These are phyloP conservation scores for Penicillium aurantiogriseum DNA, from an alignment of 2,329 filamentous ascomycete genomes.

Conservation along the genomic window DNA sequence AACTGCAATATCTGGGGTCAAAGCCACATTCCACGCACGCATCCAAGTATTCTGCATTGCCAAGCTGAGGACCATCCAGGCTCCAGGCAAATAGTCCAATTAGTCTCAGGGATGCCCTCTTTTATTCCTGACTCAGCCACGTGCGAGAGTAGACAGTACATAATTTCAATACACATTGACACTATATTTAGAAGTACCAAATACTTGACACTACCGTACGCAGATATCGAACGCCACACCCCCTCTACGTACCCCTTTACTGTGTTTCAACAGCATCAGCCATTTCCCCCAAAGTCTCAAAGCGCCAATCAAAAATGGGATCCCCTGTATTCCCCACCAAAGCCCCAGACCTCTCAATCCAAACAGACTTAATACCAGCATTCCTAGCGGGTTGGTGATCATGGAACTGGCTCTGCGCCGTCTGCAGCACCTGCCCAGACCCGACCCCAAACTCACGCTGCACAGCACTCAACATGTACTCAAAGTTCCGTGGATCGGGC, in stretches of 20 bases:
- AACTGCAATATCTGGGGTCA: not conserved
- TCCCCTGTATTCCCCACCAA: constrained; percentile 40
- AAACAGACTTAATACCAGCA: constrained; percentile 60
- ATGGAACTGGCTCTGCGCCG: constrained; percentile 64
- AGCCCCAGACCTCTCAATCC: constrained; percentile 56
- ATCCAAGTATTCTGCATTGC: not conserved
- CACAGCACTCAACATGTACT: constrained; percentile 59
- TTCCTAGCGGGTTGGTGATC: constrained; percentile 66
- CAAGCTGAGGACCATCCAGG: constrained; percentile 1
- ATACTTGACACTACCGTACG: not conserved
- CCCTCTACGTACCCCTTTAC: not conserved
- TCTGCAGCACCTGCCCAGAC: constrained; percentile 61
- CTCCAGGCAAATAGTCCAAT: not conserved
- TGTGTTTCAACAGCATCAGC: constrained; percentile 46
- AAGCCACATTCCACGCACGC: constrained; percentile 8
- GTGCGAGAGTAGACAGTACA: not conserved
- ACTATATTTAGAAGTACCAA: not conserved
- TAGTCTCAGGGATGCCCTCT: not conserved
- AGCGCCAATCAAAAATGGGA: constrained; percentile 54
- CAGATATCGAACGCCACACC: too few relatives aligned
- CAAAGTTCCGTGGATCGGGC: constrained; percentile 63
- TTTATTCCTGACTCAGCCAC: constrained; percentile 2
- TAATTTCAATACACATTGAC: too few relatives aligned
- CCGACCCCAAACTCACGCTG: constrained; percentile 56
- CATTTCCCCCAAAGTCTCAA: constrained; percentile 59